Conservation (phyloP, 495 filamentous ascomycete genomes). For the Aspergillus biplanus region DNA sequence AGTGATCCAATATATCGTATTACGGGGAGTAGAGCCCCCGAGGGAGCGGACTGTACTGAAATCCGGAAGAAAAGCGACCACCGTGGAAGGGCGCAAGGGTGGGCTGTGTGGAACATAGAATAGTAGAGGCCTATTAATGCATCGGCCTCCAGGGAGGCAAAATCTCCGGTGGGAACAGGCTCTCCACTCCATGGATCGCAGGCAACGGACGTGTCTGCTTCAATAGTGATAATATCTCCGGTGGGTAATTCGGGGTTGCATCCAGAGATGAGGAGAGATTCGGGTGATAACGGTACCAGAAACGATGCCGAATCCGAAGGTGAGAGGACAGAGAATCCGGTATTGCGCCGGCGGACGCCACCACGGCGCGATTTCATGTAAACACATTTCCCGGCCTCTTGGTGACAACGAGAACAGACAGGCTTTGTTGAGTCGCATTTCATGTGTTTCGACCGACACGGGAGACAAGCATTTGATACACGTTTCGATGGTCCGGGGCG, state of each 20-base stretch:
- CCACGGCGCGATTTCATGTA: constrained; percentile 30
- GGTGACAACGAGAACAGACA: constrained; percentile 25
- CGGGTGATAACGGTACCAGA: not conserved
- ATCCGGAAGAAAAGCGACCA: constrained; percentile 19
- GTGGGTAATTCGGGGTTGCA: too few relatives aligned
- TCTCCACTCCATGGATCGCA: not conserved
- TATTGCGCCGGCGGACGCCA: constrained; percentile 8
- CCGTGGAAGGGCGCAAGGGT: constrained; percentile 34
- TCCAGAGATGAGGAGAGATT: too few relatives aligned
- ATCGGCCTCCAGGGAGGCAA: too few relatives aligned
- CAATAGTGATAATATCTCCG: too few relatives aligned
- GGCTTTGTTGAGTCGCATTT: constrained; percentile 30
- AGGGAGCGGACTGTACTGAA: constrained; percentile 19
- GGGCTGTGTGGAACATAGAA: constrained; percentile 46
- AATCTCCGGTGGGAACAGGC: constrained; percentile 42
- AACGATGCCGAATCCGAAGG: too few relatives aligned
- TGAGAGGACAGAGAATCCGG: not conserved
- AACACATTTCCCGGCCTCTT: constrained; percentile 22
- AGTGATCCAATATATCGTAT: constrained; percentile 8
- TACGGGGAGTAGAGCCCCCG: not conserved
- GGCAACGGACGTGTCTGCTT: not conserved
- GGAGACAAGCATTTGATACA: constrained; percentile 25
- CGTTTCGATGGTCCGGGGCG: constrained; percentile 9
- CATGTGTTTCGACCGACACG: constrained; percentile 29
- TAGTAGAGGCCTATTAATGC: constrained; percentile 35